Percentiles rank a stretch among this genome's conserved stretches.
Evolutionary conservation across 2,329 filamentous ascomycete genomes (phyloP).

Genomic region (Exophiala sp.): DNA sequence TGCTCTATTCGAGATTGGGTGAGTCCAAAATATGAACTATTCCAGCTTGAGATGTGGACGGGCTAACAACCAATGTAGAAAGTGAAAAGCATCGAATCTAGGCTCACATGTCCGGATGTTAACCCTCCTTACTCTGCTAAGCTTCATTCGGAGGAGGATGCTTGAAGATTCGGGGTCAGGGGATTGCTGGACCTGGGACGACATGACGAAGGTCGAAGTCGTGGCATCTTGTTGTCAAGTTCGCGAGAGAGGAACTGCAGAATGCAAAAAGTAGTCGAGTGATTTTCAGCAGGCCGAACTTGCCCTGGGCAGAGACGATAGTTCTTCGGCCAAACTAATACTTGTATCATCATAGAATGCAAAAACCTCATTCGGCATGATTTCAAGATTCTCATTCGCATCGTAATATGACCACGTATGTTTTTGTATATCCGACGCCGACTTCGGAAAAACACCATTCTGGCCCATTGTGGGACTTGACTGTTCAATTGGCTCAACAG

Average conservation of each 20-base stretch:
- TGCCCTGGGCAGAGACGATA: background rate
- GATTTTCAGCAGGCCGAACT: background rate
- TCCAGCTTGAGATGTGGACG: conserved; percentile 36
- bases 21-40: conserved; percentile 34
- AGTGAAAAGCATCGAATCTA: conserved; percentile 66
- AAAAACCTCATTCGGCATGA: background rate
- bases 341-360: conserved; percentile 5
- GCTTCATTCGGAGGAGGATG: background rate
- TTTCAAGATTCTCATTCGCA: too few relatives aligned
- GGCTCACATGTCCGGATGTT: background rate
- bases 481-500: background rate
- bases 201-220: too few relatives aligned
- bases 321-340: background rate
- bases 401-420: too few relatives aligned
- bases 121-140: background rate
- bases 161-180: background rate
- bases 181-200: too few relatives aligned
- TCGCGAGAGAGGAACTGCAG: too few relatives aligned
- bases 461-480: background rate
- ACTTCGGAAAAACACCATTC: too few relatives aligned
- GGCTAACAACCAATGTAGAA: conserved; percentile 47
- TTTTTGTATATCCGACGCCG: too few relatives aligned
- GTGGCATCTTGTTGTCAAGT: too few relatives aligned
- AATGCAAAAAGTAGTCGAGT: too few relatives aligned
- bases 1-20: conserved; percentile 98